Evolutionary conservation across 768 basidiomycete species (phyloP), one percentile per base, ranked within the genome.

Genomic region (Terana coerulea): DNA sequence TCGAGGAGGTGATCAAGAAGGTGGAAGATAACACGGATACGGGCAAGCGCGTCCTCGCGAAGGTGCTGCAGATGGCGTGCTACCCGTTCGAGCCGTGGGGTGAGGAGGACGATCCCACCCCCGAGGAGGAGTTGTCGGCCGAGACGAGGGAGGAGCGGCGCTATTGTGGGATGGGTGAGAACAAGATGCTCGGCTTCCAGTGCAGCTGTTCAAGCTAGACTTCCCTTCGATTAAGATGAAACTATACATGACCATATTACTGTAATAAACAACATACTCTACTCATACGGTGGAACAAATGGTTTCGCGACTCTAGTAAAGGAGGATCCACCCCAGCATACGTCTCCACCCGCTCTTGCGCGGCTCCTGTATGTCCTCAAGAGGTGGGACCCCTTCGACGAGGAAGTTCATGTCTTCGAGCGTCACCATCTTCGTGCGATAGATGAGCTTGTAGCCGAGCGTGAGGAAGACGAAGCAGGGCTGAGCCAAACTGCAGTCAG

Each of bases 11-110:
- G 21, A 98, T 98, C 63, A 68, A 70, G 55, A 78, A 78, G 56
- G 79, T 92, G 1, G 88, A 93, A 63, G 68, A 69, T 53, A 88
- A 93, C 60, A 64, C 72, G 9, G 71, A 73, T 19, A 78, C 70
- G 52, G 88, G 87, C 42, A 84, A 82, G 70, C 72, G 76, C 52
- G 70, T 88, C 2, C 70, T 98, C 45, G 83, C 82, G 11, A 91
- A 91, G 67, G 86, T 97, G 15, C 71, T 97, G 67, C 59, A 92
- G 87, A 95, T 99, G 93, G 84, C 90, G 5, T 81, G 79, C 47
- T 77, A 81, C 33, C 94, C 95, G 1, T 98, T 86, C 64, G 84
- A 90, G 61, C 64, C 82, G 0, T 98, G 93, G 86, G 94, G 95
- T 40, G 90, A 82, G 2, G 89, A 91, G 63, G 79, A 71, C 26